Evolutionary conservation across 2,329 filamentous ascomycete species (phyloP).

Genomic region (Chaetothyriales sp.): DNA sequence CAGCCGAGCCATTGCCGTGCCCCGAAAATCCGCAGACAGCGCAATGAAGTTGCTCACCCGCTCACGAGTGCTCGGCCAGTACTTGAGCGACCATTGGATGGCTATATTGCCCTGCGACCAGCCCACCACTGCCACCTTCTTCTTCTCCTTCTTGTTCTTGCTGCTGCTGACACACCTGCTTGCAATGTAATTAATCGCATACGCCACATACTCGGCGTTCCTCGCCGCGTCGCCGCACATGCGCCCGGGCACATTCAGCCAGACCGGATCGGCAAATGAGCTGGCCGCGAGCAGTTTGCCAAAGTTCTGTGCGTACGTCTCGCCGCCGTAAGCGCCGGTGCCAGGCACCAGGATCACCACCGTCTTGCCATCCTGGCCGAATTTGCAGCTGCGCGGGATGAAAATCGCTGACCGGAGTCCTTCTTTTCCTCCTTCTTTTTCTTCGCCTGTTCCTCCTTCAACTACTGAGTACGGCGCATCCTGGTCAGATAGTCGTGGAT

Average conservation of each 20-base stretch:
- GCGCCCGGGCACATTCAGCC: slow-evolving; percentile 39
- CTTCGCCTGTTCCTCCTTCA: slow-evolving; percentile 33
- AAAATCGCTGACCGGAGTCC: slow-evolving; percentile 37
- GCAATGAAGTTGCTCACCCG: slow-evolving; percentile 37
- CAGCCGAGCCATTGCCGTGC: slow-evolving; percentile 23
- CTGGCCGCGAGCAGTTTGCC: slow-evolving; percentile 33
- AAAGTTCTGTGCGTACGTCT: slow-evolving; percentile 33
- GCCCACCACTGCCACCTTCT: slow-evolving; percentile 32
- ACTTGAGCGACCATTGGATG: slow-evolving; percentile 43
- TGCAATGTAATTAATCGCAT: slow-evolving; percentile 43
- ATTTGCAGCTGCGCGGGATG: slow-evolving; percentile 36
- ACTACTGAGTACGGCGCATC: slow-evolving; percentile 37
- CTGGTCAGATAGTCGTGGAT: slow-evolving; percentile 18
- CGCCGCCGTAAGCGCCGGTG: slow-evolving; percentile 35
- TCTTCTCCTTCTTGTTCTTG: background rate
- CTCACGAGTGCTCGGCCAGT: slow-evolving; percentile 37
- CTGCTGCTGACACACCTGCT: slow-evolving; percentile 20
- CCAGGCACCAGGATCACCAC: slow-evolving; percentile 41
- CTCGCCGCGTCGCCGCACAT: slow-evolving; percentile 35
- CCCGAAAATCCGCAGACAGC: slow-evolving; percentile 39
- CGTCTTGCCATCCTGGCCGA: slow-evolving; percentile 25
- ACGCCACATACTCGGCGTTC: slow-evolving; percentile 39
- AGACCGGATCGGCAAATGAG: slow-evolving; percentile 35
- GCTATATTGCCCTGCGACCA: slow-evolving; percentile 43
- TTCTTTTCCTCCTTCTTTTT: slow-evolving; percentile 29